phyloP scores from a whole-genome alignment of 306 rosid genomes.

The Clitoria ternatea region DNA sequence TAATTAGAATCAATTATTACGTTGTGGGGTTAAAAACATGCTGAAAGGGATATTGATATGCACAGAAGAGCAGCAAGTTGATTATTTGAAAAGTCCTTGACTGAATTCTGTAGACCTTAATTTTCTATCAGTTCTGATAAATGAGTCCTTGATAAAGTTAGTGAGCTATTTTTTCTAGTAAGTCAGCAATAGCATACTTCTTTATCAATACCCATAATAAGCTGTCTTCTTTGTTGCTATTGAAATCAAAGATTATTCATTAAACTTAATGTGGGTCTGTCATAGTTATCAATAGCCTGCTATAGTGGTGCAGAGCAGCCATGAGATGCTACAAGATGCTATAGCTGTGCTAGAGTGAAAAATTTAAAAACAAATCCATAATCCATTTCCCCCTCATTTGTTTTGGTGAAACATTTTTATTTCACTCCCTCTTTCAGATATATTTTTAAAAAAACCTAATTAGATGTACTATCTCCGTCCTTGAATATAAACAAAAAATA shows the following conservation, averaged over 20 bases:
- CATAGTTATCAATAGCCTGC: too few relatives aligned
- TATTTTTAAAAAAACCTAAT: too few relatives aligned
- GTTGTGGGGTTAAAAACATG: background rate
- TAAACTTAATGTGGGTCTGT: conserved; percentile 12
- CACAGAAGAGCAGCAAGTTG: background rate
- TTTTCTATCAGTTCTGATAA: background rate
- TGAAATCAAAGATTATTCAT: conserved; percentile 16
- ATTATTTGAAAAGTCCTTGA: background rate
- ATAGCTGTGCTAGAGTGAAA: too few relatives aligned
- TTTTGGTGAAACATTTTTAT: too few relatives aligned
- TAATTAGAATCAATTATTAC: background rate
- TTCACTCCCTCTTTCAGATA: too few relatives aligned
- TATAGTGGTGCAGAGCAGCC: too few relatives aligned
- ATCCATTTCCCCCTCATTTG: too few relatives aligned
- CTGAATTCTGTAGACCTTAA: background rate
- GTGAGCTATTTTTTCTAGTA: background rate
- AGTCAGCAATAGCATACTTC: background rate
- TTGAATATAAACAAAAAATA: too few relatives aligned
- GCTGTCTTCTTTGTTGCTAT: background rate
- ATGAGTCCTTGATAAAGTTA: conserved; percentile 3
- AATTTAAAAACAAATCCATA: too few relatives aligned
- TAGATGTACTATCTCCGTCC: too few relatives aligned
- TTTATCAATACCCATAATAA: background rate
- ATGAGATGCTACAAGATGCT: too few relatives aligned
- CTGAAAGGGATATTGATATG: conserved; percentile 4